phyloP scores from a whole-genome alignment of 164 flowering plant genomes.

The Amborella trichopoda region DNA sequence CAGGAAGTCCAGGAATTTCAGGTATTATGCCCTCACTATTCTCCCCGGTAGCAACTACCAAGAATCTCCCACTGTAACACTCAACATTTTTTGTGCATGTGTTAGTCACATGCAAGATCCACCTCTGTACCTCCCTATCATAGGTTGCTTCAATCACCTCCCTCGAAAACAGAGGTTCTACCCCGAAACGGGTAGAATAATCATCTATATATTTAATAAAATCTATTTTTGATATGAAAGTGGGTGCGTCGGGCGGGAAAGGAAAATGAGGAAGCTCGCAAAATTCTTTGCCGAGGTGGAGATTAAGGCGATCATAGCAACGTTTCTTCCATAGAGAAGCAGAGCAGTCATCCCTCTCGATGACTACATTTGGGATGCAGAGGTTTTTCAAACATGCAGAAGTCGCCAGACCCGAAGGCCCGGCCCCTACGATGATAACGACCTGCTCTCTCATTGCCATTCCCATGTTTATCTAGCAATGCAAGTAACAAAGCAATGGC shows the following conservation, averaged over 20 bases:
- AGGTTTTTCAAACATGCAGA: not conserved
- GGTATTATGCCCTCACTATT: conserved; percentile 1
- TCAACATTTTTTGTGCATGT: not conserved
- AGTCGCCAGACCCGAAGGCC: conserved; percentile 2
- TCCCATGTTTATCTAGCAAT: too few species aligned
- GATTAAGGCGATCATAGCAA: conserved; percentile 1
- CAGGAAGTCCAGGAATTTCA: not conserved
- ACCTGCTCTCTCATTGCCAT: conserved; percentile 14
- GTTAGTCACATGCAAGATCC: not conserved
- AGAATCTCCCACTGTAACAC: conserved; percentile 1
- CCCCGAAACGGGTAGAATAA: not conserved
- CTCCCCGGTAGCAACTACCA: conserved; percentile 5
- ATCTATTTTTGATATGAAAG: not conserved
- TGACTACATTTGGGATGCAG: not conserved
- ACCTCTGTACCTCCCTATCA: not conserved
- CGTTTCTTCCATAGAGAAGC: conserved; percentile 1
- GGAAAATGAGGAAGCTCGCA: conserved; percentile 1
- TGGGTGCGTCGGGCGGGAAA: not conserved
- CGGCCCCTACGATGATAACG: conserved; percentile 5
- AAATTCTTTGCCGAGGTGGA: conserved; percentile 1
- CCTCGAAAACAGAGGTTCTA: not conserved
- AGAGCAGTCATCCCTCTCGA: conserved; percentile 2
- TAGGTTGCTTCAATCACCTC: not conserved
- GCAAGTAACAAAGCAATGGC: too few species aligned
- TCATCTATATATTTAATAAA: not conserved